phyloP scores from a whole-genome alignment of 2,329 filamentous ascomycete genomes.

The Orbilia quercus region DNA sequence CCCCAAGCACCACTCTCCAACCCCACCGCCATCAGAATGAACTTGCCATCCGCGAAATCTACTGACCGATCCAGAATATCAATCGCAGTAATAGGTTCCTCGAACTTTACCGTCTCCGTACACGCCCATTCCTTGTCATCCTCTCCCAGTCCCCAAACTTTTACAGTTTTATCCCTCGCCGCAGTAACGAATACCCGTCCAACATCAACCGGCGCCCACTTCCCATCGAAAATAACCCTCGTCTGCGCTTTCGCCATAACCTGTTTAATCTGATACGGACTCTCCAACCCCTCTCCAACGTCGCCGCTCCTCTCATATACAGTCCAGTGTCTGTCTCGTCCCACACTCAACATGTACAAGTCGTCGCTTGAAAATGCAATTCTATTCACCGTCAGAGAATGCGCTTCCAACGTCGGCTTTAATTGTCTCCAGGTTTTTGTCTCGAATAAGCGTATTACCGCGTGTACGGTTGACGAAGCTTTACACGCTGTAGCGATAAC shows the following conservation, averaged over 20 bases:
- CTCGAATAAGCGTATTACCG: conserved; percentile 91
- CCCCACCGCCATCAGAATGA: conserved; percentile 64
- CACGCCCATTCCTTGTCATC: conserved; percentile 66
- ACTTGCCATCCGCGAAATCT: conserved; percentile 59
- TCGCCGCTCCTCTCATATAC: conserved; percentile 71
- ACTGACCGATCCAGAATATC: conserved; percentile 69
- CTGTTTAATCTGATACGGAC: conserved; percentile 70
- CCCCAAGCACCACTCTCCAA: conserved; percentile 66
- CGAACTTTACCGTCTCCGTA: conserved; percentile 68
- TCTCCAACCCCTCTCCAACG: conserved; percentile 58
- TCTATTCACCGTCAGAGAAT: conserved; percentile 85
- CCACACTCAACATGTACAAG: conserved; percentile 82
- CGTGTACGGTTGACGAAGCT: conserved; percentile 91
- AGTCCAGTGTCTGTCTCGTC: conserved; percentile 90
- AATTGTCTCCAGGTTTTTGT: conserved; percentile 86
- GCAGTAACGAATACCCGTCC: conserved; percentile 80
- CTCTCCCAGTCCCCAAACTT: conserved; percentile 71
- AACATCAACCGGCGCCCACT: conserved; percentile 75
- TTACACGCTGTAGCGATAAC: conserved; percentile 92
- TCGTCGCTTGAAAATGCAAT: conserved; percentile 83
- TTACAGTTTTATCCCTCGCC: conserved; percentile 86
- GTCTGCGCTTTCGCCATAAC: conserved; percentile 85
- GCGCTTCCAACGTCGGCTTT: conserved; percentile 81
- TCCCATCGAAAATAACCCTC: conserved; percentile 88
- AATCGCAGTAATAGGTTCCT: conserved; percentile 75